Evolutionary conservation across 495 filamentous ascomycete species (phyloP).

Genomic region (Lasiosphaeria ovina): DNA sequence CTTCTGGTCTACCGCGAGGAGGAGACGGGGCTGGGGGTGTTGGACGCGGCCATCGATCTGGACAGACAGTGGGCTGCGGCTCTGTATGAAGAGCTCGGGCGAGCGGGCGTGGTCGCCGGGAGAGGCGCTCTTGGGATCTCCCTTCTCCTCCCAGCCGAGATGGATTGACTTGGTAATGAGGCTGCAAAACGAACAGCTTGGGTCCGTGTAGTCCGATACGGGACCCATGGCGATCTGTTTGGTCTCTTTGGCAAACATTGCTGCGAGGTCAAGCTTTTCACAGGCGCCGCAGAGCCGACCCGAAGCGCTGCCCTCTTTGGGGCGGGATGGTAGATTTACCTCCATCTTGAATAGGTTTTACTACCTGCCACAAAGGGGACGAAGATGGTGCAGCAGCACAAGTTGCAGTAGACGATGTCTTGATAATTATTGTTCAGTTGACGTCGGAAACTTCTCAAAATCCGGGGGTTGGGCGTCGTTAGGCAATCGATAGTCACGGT

Average conservation of each 20-base stretch:
- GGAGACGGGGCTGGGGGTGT: constrained; percentile 4
- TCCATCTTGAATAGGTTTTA: no score
- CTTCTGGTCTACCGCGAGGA: background rate
- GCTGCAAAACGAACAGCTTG: background rate
- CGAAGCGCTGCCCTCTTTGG: no score
- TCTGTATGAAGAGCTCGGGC: constrained; percentile 2
- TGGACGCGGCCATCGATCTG: background rate
- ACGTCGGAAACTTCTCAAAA: no score
- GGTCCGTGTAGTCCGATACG: background rate
- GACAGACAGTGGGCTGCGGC: background rate
- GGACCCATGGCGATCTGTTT: background rate
- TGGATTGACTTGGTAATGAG: background rate
- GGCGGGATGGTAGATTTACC: no score
- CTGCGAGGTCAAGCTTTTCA: background rate
- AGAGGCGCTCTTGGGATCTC: no score
- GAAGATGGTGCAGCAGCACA: no score
- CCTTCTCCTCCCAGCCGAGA: background rate
- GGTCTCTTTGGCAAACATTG: background rate
- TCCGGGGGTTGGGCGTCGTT: no score
- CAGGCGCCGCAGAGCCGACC: background rate
- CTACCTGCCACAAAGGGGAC: no score
- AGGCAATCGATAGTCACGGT: no score
- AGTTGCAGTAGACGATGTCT: no score
- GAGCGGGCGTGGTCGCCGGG: background rate
- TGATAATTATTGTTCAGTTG: no score